Conservation (phyloP, 2,329 filamentous ascomycete species). For the Colletotrichum limetticola region DNA sequence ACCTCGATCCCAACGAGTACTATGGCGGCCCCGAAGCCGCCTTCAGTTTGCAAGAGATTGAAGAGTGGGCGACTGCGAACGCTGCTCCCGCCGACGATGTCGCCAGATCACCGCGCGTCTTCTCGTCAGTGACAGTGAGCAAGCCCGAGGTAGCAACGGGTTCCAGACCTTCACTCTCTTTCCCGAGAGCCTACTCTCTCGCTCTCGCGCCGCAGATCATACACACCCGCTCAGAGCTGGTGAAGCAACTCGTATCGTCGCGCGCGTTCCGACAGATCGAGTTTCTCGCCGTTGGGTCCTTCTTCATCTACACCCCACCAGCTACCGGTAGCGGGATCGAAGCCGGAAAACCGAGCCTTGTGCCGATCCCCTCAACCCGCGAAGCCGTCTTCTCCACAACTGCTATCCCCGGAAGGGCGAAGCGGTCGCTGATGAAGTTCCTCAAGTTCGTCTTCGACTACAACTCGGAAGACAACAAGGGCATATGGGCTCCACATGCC, state of each 20-base stretch:
- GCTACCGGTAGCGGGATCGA: constrained; percentile 31
- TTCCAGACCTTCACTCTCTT: constrained; percentile 54
- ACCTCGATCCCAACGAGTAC: constrained; percentile 87
- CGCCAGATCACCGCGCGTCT: constrained; percentile 42
- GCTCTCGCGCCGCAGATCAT: constrained; percentile 88
- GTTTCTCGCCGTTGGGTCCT: constrained; percentile 92
- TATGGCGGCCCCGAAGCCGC: constrained; percentile 91
- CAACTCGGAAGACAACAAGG: constrained; percentile 65
- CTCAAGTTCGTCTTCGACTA: constrained; percentile 86
- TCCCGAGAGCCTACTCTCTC: constrained; percentile 82
- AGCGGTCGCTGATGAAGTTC: constrained; percentile 92
- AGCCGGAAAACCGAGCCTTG: constrained; percentile 54
- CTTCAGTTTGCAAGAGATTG: constrained; percentile 83
- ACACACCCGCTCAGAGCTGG: constrained; percentile 82
- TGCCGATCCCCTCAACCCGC: constrained; percentile 85
- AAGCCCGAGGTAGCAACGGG: constrained; percentile 45
- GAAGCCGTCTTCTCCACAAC: constrained; percentile 91
- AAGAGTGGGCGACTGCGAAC: constrained; percentile 73
- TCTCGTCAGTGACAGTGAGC: constrained; percentile 51
- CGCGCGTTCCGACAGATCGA: constrained; percentile 90
- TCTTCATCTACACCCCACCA: constrained; percentile 76
- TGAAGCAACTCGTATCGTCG: constrained; percentile 87
- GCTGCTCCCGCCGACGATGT: constrained; percentile 37
- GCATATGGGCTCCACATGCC: constrained; percentile 69
- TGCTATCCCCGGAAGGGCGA: constrained; percentile 80